Percentiles rank a stretch among this genome's conserved stretches.
Conservation (phyloP, 2,329 filamentous ascomycete genomes). For the Paecilomyces variotii region DNA sequence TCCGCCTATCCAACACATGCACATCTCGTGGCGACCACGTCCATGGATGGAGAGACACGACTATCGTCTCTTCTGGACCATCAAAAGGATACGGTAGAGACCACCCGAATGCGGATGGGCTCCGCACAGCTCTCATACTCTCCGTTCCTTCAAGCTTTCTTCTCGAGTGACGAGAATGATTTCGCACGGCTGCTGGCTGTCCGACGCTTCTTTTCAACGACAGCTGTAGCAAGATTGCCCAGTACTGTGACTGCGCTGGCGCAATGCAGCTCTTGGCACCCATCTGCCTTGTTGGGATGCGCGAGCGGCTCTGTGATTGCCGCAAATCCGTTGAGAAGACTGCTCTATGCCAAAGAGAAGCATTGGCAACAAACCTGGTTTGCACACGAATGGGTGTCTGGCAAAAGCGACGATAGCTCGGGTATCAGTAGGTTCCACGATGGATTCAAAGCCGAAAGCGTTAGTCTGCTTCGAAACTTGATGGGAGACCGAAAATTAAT, state of each 20-base stretch:
- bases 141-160: slow-evolving; percentile 46
- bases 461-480: slow-evolving; percentile 23
- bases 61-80: slow-evolving; percentile 47
- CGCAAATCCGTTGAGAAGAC: slow-evolving; percentile 45
- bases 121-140: slow-evolving; percentile 45
- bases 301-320: slow-evolving; percentile 44
- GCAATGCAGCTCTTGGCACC: slow-evolving; percentile 39
- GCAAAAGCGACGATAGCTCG: slow-evolving; percentile 15
- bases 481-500: slow-evolving; percentile 22
- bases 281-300: slow-evolving; percentile 45
- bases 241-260: slow-evolving; percentile 27
- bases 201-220: slow-evolving; percentile 45
- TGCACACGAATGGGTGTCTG: slow-evolving; percentile 46
- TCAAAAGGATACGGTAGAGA: slow-evolving; percentile 35
- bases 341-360: slow-evolving; percentile 43
- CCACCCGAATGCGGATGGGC: slow-evolving; percentile 44
- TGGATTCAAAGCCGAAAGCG: slow-evolving; percentile 34
- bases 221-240: slow-evolving; percentile 41
- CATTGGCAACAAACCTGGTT: slow-evolving; percentile 52
- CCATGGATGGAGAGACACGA: slow-evolving; percentile 48
- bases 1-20: slow-evolving; percentile 49
- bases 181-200: slow-evolving; percentile 41
- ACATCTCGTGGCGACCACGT: slow-evolving; percentile 44
- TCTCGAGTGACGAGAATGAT: slow-evolving; percentile 49
- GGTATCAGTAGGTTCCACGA: slow-evolving; percentile 38